A percentile compares a stretch with the other conserved stretches of the same genome.
These are phyloP conservation scores for Barnettozyma sp. DNA, from an alignment of 805 yeast genomes.

Conservation along the genomic window DNA sequence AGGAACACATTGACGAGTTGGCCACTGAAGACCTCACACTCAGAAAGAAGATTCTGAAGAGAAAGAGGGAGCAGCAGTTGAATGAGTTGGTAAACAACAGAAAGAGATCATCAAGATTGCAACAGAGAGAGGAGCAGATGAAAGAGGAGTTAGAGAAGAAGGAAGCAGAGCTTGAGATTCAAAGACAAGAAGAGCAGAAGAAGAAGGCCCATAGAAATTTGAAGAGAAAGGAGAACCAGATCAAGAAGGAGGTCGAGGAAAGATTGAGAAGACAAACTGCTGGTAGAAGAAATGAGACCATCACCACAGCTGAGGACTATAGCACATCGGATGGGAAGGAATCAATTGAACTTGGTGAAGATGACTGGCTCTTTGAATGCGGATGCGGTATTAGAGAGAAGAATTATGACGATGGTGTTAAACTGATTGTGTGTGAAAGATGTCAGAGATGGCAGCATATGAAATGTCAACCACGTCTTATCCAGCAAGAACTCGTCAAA, in stretches of 20 bases:
- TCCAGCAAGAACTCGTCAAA: constrained; percentile 23
- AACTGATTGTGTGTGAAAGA: constrained; percentile 29
- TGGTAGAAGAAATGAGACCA: constrained; percentile 15
- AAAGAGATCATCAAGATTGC: constrained; percentile 68
- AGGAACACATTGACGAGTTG: constrained; percentile 28
- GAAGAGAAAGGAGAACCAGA: constrained; percentile 17
- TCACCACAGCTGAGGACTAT: constrained; percentile 25
- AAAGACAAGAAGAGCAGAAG: constrained; percentile 33
- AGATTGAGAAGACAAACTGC: constrained; percentile 16
- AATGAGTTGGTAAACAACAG: constrained; percentile 57
- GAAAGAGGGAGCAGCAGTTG: constrained; percentile 59
- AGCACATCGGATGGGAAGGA: constrained; percentile 10
- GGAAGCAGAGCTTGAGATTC: constrained; percentile 15
- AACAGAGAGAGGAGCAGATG: constrained; percentile 58
- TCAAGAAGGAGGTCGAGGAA: constrained; percentile 23
- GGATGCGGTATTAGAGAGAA: constrained; percentile 29
- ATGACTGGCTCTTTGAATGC: constrained; percentile 33
- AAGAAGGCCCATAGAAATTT: constrained; percentile 32
- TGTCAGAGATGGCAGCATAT: constrained; percentile 34
- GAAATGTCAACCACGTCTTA: constrained; percentile 28
- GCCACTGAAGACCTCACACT: constrained; percentile 43
- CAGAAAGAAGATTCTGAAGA: constrained; percentile 44
- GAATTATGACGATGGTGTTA: constrained; percentile 32
- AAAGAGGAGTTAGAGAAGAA: constrained; percentile 39
- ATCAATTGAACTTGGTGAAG: constrained; percentile 28